Evolutionary conservation across 1,139 yeast genomes (phyloP), one percentile per base, ranked within the genome.

Genomic region (Saccharomyces hybrid): DNA sequence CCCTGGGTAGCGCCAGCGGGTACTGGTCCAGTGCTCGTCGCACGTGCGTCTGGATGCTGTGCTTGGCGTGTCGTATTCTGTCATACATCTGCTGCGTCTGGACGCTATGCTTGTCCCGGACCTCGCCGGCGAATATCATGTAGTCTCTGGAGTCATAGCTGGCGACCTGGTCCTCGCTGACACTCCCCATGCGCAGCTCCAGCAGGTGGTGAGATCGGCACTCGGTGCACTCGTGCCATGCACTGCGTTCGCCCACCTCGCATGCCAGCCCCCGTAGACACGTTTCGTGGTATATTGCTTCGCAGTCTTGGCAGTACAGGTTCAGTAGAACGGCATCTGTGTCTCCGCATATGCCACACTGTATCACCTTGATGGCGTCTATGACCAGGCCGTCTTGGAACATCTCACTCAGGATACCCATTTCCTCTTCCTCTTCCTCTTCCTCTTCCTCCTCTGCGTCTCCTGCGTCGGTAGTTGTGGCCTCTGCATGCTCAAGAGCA

Each of bases 11-110:
- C 66, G 60, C 75, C 61, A 65, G 61, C 61, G 80, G 82, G 30
- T 78, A 67, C 0, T 82, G 81, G 48, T 82, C 70, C 34, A 84
- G 66, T 16, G 70, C 74, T 31, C 73, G 71, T 41, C 88, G 70
- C 6, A 84, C 83, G 56, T 80, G 75, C 27, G 66, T 72, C 62
- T 83, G 88, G 23, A 84, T 76, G 54, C 66, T 70, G 5, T 69
- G 67, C 61, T 84, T 83, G 56, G 78, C 79, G 32, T 74, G 77
- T 23, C 75, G 69, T 0, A 65, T 50, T 2, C 49, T 47, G 2
- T 49, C 56, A 50, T 56, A 57, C 13, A 57, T 42, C 46, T 51
- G 42, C 47, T 60, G 56, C 5, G 60, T 55, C 6, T 53, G 32
- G 6, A 57, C 53, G 48, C 59, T 57, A 31, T 57, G 50, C 44